These are phyloP conservation scores for Sugiyamaella americana DNA, from an alignment of 805 yeast genomes.

Conservation along the genomic window DNA sequence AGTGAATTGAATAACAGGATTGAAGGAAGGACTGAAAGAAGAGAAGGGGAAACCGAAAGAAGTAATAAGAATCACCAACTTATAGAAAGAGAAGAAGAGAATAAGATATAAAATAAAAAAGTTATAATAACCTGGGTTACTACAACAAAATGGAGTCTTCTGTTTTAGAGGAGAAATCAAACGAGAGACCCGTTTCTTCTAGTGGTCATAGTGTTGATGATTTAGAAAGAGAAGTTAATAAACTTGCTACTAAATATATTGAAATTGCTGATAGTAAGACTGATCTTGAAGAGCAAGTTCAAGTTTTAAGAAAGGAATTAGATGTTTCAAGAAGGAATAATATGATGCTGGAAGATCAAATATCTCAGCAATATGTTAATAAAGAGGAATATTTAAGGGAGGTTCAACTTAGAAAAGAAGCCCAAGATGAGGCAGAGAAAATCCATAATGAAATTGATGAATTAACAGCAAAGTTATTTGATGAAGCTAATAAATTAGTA, in stretches of 20 bases:
- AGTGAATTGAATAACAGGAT: too few species aligned
- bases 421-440: conserved; percentile 53
- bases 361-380: conserved; percentile 25
- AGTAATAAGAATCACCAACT: too few species aligned
- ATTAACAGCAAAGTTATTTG: conserved; percentile 66
- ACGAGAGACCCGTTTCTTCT: too few species aligned
- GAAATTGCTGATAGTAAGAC: conserved; percentile 29
- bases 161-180: too few species aligned
- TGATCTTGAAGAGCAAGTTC: conserved; percentile 27
- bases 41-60: too few species aligned
- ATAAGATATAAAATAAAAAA: too few species aligned
- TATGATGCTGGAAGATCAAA: conserved; percentile 12
- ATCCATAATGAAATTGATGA: conserved; percentile 74
- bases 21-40: too few species aligned
- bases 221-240: conserved; percentile 17
- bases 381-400: conserved; percentile 15
- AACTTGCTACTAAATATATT: conserved; percentile 27
- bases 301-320: conserved; percentile 20
- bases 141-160: too few species aligned
- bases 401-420: conserved; percentile 33
- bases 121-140: too few species aligned
- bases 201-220: too few species aligned
- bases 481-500: conserved; percentile 82
- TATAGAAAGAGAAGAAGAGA: too few species aligned
- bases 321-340: conserved; percentile 21